Conservation (phyloP, 2,329 filamentous ascomycete species). For the Calonectria henricotiae region DNA sequence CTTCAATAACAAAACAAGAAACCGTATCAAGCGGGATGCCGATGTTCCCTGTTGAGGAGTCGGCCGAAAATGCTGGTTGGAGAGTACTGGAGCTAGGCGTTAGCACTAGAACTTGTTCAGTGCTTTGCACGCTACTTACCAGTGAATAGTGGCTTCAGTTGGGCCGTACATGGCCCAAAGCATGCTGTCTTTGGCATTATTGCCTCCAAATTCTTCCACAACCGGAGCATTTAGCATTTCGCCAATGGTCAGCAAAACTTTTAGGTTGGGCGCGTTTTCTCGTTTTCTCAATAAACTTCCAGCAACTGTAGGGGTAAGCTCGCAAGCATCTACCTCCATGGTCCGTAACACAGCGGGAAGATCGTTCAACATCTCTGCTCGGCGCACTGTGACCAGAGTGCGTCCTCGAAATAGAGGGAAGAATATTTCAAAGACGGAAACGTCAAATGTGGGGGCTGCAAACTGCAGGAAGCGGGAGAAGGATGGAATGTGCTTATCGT, state of each 20-base stretch:
- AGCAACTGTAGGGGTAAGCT: constrained; percentile 91
- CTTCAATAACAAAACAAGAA: constrained; percentile 79
- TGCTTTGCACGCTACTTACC: constrained; percentile 59
- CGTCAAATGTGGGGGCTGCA: constrained; percentile 93
- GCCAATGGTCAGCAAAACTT: constrained; percentile 86
- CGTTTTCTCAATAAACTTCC: constrained; percentile 82
- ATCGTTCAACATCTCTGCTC: constrained; percentile 81
- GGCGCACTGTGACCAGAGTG: constrained; percentile 81
- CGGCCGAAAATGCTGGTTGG: constrained; percentile 73
- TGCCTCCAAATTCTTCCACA: constrained; percentile 83
- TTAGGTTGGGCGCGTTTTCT: constrained; percentile 77
- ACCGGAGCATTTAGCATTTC: constrained; percentile 91
- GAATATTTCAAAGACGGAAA: constrained; percentile 96
- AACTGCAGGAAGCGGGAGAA: constrained; percentile 92
- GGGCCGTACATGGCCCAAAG: constrained; percentile 96
- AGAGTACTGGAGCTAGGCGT: constrained; percentile 72
- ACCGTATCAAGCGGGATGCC: constrained; percentile 87
- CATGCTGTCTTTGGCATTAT: constrained; percentile 70
- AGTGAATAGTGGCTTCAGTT: constrained; percentile 93
- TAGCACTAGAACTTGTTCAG: background rate
- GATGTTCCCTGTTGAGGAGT: constrained; percentile 77
- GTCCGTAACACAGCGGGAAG: constrained; percentile 77
- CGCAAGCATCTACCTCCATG: constrained; percentile 85
- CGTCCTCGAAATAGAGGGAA: constrained; percentile 84
- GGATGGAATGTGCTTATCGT: constrained; percentile 81